Percentiles rank a stretch among this genome's conserved stretches.
Conservation (phyloP, 1,284 basidiomycete species). For the Fomes fomentarius region DNA sequence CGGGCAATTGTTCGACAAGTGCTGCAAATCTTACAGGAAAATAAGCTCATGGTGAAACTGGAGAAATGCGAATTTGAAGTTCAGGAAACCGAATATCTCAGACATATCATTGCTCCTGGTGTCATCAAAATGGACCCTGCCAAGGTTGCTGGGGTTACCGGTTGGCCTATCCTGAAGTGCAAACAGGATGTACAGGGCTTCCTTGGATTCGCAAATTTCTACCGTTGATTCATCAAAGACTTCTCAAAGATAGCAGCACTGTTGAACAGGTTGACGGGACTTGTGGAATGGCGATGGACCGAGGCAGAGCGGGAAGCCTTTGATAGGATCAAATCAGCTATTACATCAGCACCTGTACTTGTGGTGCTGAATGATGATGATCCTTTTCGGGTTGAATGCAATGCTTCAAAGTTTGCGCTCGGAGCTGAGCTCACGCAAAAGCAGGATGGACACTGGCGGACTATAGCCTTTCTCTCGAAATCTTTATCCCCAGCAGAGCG, state of each 20-base stretch:
- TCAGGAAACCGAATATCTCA: slow-evolving; percentile 25
- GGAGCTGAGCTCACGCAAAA: slow-evolving; percentile 4
- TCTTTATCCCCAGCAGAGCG: slow-evolving; percentile 5
- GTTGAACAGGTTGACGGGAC: slow-evolving; percentile 22
- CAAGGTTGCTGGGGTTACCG: slow-evolving; percentile 3
- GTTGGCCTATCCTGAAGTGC: slow-evolving; percentile 3
- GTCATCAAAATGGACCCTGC: slow-evolving; percentile 6
- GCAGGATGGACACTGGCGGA: slow-evolving; percentile 14
- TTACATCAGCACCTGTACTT: slow-evolving; percentile 28
- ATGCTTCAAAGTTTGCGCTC: slow-evolving; percentile 7
- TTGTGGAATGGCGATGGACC: slow-evolving; percentile 27
- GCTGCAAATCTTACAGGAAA: slow-evolving; percentile 30
- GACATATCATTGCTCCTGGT: slow-evolving; percentile 5
- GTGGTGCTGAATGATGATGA: slow-evolving; percentile 9
- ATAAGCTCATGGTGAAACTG: slow-evolving; percentile 35
- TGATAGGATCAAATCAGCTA: slow-evolving; percentile 26
- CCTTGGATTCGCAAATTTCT: slow-evolving; percentile 20
- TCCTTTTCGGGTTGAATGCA: slow-evolving; percentile 8
- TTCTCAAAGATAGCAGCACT: slow-evolving; percentile 34
- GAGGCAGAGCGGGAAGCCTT: slow-evolving; percentile 29
- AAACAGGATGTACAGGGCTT: slow-evolving; percentile 13
- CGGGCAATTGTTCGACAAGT: slow-evolving; percentile 29
- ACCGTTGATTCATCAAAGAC: slow-evolving; percentile 32
- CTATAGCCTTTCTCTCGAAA: slow-evolving; percentile 13
- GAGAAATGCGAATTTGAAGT: slow-evolving; percentile 42